Evolutionary conservation across 148 eudicot species (phyloP).

Genomic region (Linanthus parryae): DNA sequence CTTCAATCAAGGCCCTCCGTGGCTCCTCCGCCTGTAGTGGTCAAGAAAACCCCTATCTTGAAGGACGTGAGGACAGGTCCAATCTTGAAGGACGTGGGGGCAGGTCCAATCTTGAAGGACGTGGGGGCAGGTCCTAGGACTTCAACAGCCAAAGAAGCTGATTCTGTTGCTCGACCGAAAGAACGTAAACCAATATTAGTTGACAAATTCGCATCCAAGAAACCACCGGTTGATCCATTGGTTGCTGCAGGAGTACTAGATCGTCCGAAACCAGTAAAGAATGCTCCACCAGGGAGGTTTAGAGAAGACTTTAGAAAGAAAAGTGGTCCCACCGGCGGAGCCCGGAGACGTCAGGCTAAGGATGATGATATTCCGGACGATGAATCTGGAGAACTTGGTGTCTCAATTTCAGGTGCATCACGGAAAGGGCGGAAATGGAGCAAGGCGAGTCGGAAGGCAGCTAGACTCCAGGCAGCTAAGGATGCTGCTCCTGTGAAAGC

Average conservation of each 20-base stretch:
- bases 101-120: constrained; percentile 59
- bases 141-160: constrained; percentile 23
- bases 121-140: constrained; percentile 50
- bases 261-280: constrained; percentile 66
- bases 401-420: constrained; percentile 57
- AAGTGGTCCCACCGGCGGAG: constrained; percentile 49
- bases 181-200: constrained; percentile 78
- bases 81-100: constrained; percentile 66
- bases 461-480: constrained; percentile 78
- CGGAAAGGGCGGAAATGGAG: constrained; percentile 90
- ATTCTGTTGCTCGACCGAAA: constrained; percentile 33
- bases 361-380: constrained; percentile 52
- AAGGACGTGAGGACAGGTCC: constrained; percentile 30
- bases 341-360: constrained; percentile 49
- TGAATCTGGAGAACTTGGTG: constrained; percentile 61
- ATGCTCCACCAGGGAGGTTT: constrained; percentile 40
- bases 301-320: constrained; percentile 66
- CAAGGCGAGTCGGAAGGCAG: constrained; percentile 93
- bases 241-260: constrained; percentile 66
- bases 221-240: constrained; percentile 56
- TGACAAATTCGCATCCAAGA: constrained; percentile 85
- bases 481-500: constrained; percentile 91
- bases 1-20: constrained; percentile 74
- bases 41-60: no score
- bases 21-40: constrained; percentile 51